phyloP scores from a whole-genome alignment of 2,329 filamentous ascomycete genomes.

The Orbilia quercus region DNA sequence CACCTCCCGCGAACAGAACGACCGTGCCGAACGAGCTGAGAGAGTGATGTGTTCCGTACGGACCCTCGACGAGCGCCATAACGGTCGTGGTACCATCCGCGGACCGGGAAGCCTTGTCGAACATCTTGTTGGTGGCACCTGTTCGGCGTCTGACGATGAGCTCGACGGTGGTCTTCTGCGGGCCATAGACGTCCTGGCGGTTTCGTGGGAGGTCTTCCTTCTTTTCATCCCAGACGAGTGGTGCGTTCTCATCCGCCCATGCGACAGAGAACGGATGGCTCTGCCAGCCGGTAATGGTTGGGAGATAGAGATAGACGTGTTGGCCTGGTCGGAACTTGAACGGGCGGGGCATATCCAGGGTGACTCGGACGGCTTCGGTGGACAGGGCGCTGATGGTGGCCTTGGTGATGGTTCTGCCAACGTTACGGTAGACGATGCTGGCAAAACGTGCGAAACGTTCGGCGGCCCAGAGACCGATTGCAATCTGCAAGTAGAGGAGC shows the following conservation, averaged over 20 bases:
- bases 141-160: conserved; percentile 79
- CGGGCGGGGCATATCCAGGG: conserved; percentile 78
- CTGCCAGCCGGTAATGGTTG: conserved; percentile 74
- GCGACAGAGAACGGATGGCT: conserved; percentile 83
- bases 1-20: conserved; percentile 81
- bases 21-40: conserved; percentile 81
- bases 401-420: conserved; percentile 72
- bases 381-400: conserved; percentile 80
- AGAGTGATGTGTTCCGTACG: conserved; percentile 78
- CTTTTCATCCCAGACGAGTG: conserved; percentile 65
- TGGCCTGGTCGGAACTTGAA: conserved; percentile 80
- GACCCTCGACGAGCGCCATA: conserved; percentile 77
- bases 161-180: conserved; percentile 74
- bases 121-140: conserved; percentile 77
- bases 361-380: conserved; percentile 79
- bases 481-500: conserved; percentile 71
- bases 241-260: conserved; percentile 76
- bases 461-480: conserved; percentile 74
- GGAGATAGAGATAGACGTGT: conserved; percentile 83
- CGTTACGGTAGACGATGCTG: conserved; percentile 73
- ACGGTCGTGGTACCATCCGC: conserved; percentile 73
- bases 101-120: conserved; percentile 73
- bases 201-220: conserved; percentile 67
- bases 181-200: conserved; percentile 70
- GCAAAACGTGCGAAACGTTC: conserved; percentile 73